Base-by-base conservation (phyloP, 2,329 filamentous ascomycete species). In the Erysiphe pulchra region DNA sequence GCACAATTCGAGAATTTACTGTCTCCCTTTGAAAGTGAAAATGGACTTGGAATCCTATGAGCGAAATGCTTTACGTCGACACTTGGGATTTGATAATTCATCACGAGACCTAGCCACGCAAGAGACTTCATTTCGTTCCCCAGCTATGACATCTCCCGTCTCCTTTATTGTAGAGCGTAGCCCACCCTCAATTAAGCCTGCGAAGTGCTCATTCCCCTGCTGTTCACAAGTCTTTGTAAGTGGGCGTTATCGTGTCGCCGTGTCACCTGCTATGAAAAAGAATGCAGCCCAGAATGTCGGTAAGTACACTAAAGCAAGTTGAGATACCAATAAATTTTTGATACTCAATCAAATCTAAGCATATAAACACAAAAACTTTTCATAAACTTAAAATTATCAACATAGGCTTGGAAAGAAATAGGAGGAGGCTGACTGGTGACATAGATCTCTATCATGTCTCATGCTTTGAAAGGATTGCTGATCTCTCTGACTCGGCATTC, bases 391-490 rank as follows among this genome's bases (percentile, higher is more conserved):
- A n/a, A n/a, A n/a, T 3, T 24, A n/a, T 14, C 4, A 24, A 30
- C 12, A 14, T 30, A 30, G 12, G 11, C 13, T 11, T 6, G 4
- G 20, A n/a, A 11, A 14, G 16, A 20, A 10, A 4, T 42, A n/a
- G n/a, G n/a, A 30, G 40, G 16, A 16, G 12, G 16, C 40, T 42
- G 20, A 42, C 18, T 11, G 13, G 13, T 30, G 10, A n/a, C 20
- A 44, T 31, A 44, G 42, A 44, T 11, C 30, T 33, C 24, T 44
- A 32, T 30, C 42, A 44, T 34, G n/a, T 44, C 42, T 36, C 30
- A 24, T 44, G 42, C n/a, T 31, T 44, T 44, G 42, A 44, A 34
- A 44, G 34, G 33, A 44, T 44, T 24, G 42, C 33, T 16, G 42
- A 44, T 30, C 18, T 44, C 10, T 44, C 42, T 16, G 18, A 33